Base-by-base conservation (phyloP, 2,329 filamentous ascomycete species). In the Dactylellina leptospora region DNA sequence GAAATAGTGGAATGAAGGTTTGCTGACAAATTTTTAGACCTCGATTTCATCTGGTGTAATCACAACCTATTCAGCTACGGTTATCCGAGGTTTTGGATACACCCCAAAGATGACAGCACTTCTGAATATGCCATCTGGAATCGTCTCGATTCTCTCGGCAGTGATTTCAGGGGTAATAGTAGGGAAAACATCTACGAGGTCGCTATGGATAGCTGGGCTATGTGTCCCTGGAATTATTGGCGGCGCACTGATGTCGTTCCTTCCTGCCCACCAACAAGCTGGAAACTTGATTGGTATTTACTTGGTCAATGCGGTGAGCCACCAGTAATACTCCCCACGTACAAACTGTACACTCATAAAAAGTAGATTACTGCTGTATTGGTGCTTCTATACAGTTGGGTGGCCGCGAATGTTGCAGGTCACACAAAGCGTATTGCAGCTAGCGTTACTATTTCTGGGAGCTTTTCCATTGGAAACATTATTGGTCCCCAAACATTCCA, bases 401-500 rank as follows among this genome's bases (percentile, higher is more conserved):
- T 78, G 1, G 72, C 83, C 2, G 82, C 83, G 66, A 86, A 85
- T 76, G 78, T 84, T 47, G 82, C 81, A 3, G 84, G 84, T 3
- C 81, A 81, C 20, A 85, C 84, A 3, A 85, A 85, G 78, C 82
- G 83, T 23, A 81, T 83, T 9, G 83, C 84, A 54, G 83, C 83
- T 2, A 80, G 81, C 8, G 82, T 83, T 16, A 77, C 84, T 54
- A 80, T 85, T 74, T 82, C 82, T 51, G 82, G 82, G 23, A 81
- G 81, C 16, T 85, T 85, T 76, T 83, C 83, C 0, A 77, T 85
- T 3, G 84, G 83, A 13, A 86, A 85, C 76, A 84, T 86, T 61
- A 85, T 86, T 71, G 84, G 84, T 0, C 84, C 84, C 0, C 83
- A 85, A 76, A 85, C 84, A 1, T 86, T 86, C 79, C 83, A 83